Evolutionary conservation across 2,329 filamentous ascomycete genomes (phyloP), one percentile per base, ranked within the genome.

Genomic region (Phaeosphaeriaceae sp.): DNA sequence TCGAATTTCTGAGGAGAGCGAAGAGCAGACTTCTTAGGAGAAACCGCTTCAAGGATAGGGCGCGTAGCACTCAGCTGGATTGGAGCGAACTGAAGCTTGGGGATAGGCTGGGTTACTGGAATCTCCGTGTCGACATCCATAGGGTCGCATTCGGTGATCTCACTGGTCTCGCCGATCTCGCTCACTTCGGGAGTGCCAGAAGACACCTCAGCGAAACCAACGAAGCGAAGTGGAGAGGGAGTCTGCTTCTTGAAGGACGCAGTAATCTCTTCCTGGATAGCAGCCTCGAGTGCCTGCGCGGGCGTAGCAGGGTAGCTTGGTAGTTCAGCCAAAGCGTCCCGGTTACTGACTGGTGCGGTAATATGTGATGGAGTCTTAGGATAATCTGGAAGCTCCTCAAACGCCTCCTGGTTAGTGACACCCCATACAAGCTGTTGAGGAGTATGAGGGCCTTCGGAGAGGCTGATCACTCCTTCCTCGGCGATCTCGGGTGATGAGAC

Each of bases 1-100:
- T 66, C 65, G 11, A 59, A 58, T 60, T 74, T 77, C 53, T 74
- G 60, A 17, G 76, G 76, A n/a, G 76, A 78, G 27, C 73, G 72
- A 2, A 78, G 60, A 11, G 75, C 67, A 15, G 76, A 78, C 60
- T 74, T 74, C 46, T 63, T 66, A 4, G 71, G 70, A 11, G 71
- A 74, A 13, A 56, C 61, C 4, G 61, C 56, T 9, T 61, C 56
- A 15, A 59, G 58, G n/a, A 50, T 59, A n/a, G 62, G 55, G 10
- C 64, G 48, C 48, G 52, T 53, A n/a, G 57, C 57, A 13, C 52
- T 56, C 20, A 62, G 58, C 41, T 63, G 61, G 13, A 62, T 54
- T 17, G 68, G 65, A 31, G 67, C 66, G 20, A 68, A 36, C 19
- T 61, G 61, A 36, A 66, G 22, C 11, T 57, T 62, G 31, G 65